Evolutionary conservation across 768 basidiomycete species (phyloP), one percentile per base, ranked within the genome.

Genomic region (Rossbeevera mucosa): DNA sequence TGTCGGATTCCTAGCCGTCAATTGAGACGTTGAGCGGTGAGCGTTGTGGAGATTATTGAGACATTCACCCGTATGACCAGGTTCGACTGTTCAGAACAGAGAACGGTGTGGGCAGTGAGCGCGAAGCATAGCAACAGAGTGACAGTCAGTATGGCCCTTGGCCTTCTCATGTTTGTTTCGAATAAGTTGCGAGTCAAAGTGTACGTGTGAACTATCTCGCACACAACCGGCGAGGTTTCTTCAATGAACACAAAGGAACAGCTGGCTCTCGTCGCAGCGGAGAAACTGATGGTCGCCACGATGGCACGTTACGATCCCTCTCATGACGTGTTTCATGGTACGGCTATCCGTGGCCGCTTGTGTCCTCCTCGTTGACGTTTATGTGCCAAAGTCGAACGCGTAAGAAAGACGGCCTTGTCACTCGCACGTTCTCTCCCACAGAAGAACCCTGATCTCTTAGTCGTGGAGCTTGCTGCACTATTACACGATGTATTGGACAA

Each of bases 401-500:
- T 95, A 24, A 75, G 92, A 48, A 82, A 77, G 59, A 88, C 87
- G 1, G 89, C 92, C 2, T 60, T 94, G 24, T 67, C 76, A 7
- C 74, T 94, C 36, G 91, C 90, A 11, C 71, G 71, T 14, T 70
- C 75, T 12, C 58, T 80, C 26, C 56, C 69, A 7, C 55, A 72
- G 8, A 65, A 70, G 12, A 70, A 70, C 38, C 82, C 83, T 2
- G 89, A 94, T 71, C 68, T 93, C 2, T 71, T 94, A 20, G 78
- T 82, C 5, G 79, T 94, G 21, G 92, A 94, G 67, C 73, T 94
- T 44, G 86, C 88, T 26, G 87, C 93, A n/a, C 78, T 95, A 33
- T 79, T 94, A 42, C 93, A 94, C 62, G 92, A 95, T 67, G 77
- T 93, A 38, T 73, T 90, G 29, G 89, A 91, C 77, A 89, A 87